phyloP scores from a whole-genome alignment of 2,329 filamentous ascomycete genomes.

The Conoideocrella luteorostrata region DNA sequence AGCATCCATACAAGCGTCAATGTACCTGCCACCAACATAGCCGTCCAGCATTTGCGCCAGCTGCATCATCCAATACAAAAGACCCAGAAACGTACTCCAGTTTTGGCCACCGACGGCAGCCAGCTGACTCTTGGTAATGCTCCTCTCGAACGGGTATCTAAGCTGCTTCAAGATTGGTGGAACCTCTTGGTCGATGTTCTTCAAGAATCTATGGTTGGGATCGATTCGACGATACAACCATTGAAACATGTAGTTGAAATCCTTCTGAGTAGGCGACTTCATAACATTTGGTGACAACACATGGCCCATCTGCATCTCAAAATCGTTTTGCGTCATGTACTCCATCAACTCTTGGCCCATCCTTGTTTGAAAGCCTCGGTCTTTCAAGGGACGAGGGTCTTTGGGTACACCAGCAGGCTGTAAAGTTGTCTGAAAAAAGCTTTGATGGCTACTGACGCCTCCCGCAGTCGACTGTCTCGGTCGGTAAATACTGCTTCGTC shows the following conservation, averaged over 20 bases:
- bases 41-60: conserved; percentile 88
- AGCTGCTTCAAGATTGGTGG: conserved; percentile 88
- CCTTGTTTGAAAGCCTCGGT: conserved; percentile 69
- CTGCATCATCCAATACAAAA: conserved; percentile 99
- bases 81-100: conserved; percentile 88
- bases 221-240: conserved; percentile 97
- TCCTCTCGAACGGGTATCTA: conserved; percentile 90
- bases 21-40: conserved; percentile 71
- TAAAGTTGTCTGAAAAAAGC: conserved; percentile 87
- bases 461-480: conserved; percentile 61
- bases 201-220: conserved; percentile 86
- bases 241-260: conserved; percentile 97
- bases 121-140: conserved; percentile 93
- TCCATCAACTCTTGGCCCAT: conserved; percentile 88
- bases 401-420: conserved; percentile 73
- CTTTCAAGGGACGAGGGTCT: conserved; percentile 81
- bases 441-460: conserved; percentile 66
- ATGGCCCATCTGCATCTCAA: conserved; percentile 97
- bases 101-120: conserved; percentile 93
- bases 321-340: conserved; percentile 88
- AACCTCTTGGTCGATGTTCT: conserved; percentile 92
- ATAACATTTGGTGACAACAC: conserved; percentile 84
- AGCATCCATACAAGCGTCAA: conserved; percentile 81
- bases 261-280: conserved; percentile 93
- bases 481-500: conserved; percentile 79